Evolutionary conservation across 192 early-diverging fungal species (phyloP).

Genomic region (Coemansia guatemalensis): DNA sequence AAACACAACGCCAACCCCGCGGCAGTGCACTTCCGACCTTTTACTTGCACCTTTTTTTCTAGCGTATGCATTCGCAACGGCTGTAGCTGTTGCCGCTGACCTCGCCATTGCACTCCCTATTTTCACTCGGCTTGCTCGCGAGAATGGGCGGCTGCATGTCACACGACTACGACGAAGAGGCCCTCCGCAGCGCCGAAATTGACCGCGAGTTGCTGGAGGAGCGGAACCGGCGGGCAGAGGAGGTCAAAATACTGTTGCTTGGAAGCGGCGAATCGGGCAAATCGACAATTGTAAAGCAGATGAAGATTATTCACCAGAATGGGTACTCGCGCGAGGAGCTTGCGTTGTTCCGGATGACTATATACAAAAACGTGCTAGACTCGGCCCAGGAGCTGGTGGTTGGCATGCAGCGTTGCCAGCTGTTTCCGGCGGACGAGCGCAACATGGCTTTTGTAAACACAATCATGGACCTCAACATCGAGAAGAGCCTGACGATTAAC

Average conservation of each 20-base stretch:
- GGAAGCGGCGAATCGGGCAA: constrained; percentile 94
- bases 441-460: constrained; percentile 53
- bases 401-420: constrained; percentile 66
- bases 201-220: constrained; percentile 58
- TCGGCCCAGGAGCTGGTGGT: constrained; percentile 74
- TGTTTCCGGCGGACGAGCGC: constrained; percentile 55
- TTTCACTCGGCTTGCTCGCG: constrained; percentile 5
- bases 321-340: constrained; percentile 84
- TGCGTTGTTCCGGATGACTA: constrained; percentile 69
- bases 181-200: constrained; percentile 55
- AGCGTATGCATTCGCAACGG: too few species aligned
- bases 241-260: constrained; percentile 59
- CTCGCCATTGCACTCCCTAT: constrained; percentile 6
- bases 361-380: constrained; percentile 86
- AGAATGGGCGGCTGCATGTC: constrained; percentile 58
- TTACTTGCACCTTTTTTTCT: too few species aligned
- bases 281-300: constrained; percentile 95
- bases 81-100: neutral
- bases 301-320: constrained; percentile 96
- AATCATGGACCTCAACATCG: constrained; percentile 47
- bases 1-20: too few species aligned
- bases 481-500: constrained; percentile 58
- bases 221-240: constrained; percentile 52
- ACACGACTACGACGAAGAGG: constrained; percentile 51
- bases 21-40: too few species aligned